Conservation (phyloP, 495 filamentous ascomycete genomes). For the Talaromyces ruber region DNA sequence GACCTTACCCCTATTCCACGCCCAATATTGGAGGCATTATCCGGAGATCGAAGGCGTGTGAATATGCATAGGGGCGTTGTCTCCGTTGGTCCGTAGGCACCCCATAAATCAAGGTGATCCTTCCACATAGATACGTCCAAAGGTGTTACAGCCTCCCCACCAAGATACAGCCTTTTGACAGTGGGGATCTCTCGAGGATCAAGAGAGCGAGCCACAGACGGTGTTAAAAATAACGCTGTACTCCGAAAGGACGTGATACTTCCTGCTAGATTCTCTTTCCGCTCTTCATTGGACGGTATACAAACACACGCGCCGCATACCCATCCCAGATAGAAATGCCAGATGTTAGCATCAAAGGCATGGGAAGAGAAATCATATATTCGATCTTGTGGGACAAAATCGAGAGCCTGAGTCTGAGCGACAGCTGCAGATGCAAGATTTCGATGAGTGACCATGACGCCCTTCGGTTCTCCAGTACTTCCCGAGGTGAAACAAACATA, state of each 20-base stretch:
- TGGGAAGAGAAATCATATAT: conserved; percentile 11
- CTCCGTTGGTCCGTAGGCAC: conserved; percentile 31
- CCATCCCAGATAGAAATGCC: conserved; percentile 30
- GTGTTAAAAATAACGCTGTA: conserved; percentile 18
- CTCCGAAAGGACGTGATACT: conserved; percentile 13
- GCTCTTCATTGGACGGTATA: conserved; percentile 10
- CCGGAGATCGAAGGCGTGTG: conserved; percentile 1
- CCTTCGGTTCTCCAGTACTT: conserved; percentile 33
- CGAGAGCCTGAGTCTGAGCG: conserved; percentile 35
- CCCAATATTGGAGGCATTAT: conserved; percentile 16
- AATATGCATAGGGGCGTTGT: conserved; percentile 14
- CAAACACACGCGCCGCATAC: conserved; percentile 15
- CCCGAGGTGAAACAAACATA: conserved; percentile 31
- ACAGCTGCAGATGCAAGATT: background rate
- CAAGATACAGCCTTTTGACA: conserved; percentile 15
- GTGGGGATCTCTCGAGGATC: conserved; percentile 12
- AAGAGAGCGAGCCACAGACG: conserved; percentile 15
- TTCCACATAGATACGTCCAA: conserved; percentile 14
- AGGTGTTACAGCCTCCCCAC: conserved; percentile 13
- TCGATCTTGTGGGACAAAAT: conserved; percentile 27
- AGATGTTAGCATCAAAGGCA: conserved; percentile 15
- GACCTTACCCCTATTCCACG: conserved; percentile 12
- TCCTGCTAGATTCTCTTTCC: conserved; percentile 5
- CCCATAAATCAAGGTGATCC: conserved; percentile 10
- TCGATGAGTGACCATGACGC: conserved; percentile 30